A percentile compares a stretch with the other conserved stretches of the same genome.
Conservation (phyloP, 148 eudicot genomes). For the Diospyros kaki region DNA sequence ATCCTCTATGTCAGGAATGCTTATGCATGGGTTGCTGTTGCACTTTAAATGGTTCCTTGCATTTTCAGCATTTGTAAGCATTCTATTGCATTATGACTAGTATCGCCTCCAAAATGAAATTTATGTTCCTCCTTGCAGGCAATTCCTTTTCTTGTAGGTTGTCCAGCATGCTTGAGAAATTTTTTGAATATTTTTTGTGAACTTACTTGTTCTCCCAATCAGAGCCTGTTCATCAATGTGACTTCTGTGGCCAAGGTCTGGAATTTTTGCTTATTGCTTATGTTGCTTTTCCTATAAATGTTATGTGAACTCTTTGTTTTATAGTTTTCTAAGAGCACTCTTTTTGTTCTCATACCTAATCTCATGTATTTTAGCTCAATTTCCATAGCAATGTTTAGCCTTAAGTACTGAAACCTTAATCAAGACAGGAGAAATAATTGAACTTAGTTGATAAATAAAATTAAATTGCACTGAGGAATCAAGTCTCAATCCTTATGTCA, state of each 20-base stretch:
- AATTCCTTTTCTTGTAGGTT: conserved; percentile 58
- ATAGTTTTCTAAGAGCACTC: not conserved
- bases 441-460: not conserved
- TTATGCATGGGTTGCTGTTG: not conserved
- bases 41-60: not conserved
- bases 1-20: not conserved
- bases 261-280: not conserved
- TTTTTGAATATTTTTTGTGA: conserved; percentile 72
- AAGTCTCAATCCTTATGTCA: not conserved
- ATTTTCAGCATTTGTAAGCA: not conserved
- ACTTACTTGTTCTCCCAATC: conserved; percentile 75
- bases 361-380: not conserved
- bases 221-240: conserved; percentile 63
- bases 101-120: not conserved
- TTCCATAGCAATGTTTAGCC: not conserved
- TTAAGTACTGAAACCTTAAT: not conserved
- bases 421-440: not conserved
- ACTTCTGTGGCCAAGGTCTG: conserved; percentile 54
- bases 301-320: not conserved
- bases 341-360: too few relatives aligned
- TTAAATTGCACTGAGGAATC: not conserved
- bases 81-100: not conserved
- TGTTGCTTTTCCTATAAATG: not conserved
- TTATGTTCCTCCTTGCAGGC: conserved; percentile 36
- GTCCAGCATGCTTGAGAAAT: conserved; percentile 79